Conservation (phyloP, 2,329 filamentous ascomycete species). For the Blastomyces emzantsi region DNA sequence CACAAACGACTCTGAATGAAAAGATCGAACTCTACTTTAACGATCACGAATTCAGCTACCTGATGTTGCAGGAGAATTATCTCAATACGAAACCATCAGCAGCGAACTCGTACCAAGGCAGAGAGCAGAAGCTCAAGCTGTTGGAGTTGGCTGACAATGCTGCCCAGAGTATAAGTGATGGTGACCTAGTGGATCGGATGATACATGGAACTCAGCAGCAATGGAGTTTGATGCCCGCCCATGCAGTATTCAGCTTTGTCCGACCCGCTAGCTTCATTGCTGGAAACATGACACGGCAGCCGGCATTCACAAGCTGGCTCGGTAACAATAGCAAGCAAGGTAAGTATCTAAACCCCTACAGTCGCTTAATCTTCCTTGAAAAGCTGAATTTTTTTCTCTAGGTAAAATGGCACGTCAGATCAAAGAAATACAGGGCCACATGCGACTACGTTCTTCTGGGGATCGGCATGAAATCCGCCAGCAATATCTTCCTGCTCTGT, state of each 20-base stretch:
- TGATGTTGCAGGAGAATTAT: slow-evolving; percentile 99
- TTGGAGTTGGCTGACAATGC: slow-evolving; percentile 80
- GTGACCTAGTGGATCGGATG: slow-evolving; percentile 93
- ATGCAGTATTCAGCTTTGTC: slow-evolving; percentile 92
- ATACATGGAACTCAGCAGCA: slow-evolving; percentile 98
- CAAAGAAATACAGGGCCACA: slow-evolving; percentile 94
- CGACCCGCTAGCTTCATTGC: slow-evolving; percentile 78
- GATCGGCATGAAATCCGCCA: slow-evolving; percentile 92
- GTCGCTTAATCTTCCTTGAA: background rate
- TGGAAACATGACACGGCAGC: slow-evolving; percentile 62
- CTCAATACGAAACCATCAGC: slow-evolving; percentile 68
- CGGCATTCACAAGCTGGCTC: slow-evolving; percentile 82
- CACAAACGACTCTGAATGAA: slow-evolving; percentile 84
- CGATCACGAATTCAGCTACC: slow-evolving; percentile 91
- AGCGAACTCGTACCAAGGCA: slow-evolving; percentile 53
- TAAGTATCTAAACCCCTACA: slow-evolving; percentile 35
- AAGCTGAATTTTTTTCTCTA: slow-evolving; percentile 18
- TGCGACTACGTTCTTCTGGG: slow-evolving; percentile 82
- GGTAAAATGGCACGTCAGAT: slow-evolving; percentile 65
- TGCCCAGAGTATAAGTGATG: slow-evolving; percentile 93
- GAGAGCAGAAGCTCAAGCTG: slow-evolving; percentile 67
- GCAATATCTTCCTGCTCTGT: slow-evolving; percentile 83
- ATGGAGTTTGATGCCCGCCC: slow-evolving; percentile 95
- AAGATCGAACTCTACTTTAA: slow-evolving; percentile 99
- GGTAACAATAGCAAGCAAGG: slow-evolving; percentile 86